Conservation (phyloP, 2,329 filamentous ascomycete genomes). For the Venturia aucupariae region DNA sequence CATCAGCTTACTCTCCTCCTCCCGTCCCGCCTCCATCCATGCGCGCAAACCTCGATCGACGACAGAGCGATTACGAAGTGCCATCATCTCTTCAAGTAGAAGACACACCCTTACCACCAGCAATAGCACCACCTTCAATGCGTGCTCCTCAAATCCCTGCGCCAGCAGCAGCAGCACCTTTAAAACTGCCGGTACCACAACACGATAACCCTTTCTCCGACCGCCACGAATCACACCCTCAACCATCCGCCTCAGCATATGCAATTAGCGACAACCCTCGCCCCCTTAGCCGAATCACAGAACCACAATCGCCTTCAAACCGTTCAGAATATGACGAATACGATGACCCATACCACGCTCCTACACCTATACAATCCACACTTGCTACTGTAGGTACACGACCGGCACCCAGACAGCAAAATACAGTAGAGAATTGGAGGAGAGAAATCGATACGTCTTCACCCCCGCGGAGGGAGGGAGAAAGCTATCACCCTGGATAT, state of each 20-base stretch:
- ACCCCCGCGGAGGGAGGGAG: background rate
- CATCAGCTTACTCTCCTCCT: conserved; percentile 13
- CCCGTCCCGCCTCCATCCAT: conserved; percentile 12
- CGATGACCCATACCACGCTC: conserved; percentile 2
- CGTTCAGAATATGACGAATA: conserved; percentile 1
- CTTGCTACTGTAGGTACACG: conserved; percentile 9
- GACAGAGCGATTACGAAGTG: background rate
- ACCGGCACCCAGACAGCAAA: conserved; percentile 9
- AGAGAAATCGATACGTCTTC: conserved; percentile 17
- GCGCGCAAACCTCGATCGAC: conserved; percentile 11
- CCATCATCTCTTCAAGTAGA: background rate
- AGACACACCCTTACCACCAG: background rate
- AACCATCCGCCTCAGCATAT: background rate
- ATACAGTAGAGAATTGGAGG: conserved; percentile 14
- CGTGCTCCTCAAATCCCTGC: background rate
- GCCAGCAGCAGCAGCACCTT: background rate
- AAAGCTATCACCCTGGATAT: conserved; percentile 25
- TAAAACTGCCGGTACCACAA: background rate
- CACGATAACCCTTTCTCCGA: conserved; percentile 8
- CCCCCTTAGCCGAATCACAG: conserved; percentile 3
- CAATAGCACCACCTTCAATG: background rate
- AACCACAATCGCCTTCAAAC: background rate
- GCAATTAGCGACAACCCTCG: background rate
- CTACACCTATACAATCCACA: background rate
- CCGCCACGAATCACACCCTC: conserved; percentile 2